These are phyloP conservation scores for Narthecium ossifragum DNA, from an alignment of 106 monocot species.

Conservation along the genomic window DNA sequence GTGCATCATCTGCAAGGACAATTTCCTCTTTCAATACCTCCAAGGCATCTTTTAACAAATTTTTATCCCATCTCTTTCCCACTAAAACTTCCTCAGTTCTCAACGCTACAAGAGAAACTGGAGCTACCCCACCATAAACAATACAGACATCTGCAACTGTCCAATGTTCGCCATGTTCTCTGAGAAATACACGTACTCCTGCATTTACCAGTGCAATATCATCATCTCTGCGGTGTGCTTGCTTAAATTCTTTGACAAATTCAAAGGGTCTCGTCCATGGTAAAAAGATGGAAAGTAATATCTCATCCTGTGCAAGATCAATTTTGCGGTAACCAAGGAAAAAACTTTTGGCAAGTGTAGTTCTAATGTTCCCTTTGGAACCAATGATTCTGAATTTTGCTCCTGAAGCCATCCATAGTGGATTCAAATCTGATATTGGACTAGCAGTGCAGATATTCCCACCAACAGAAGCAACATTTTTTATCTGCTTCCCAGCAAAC, in stretches of 20 bases:
- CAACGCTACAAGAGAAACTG: conserved; percentile 57
- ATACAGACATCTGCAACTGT: conserved; percentile 64
- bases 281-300: conserved; percentile 68
- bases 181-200: conserved; percentile 75
- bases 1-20: conserved; percentile 68
- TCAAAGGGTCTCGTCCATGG: conserved; percentile 86
- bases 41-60: conserved; percentile 44
- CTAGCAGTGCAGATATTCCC: conserved; percentile 99
- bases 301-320: conserved; percentile 59
- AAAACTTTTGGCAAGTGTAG: conserved; percentile 49
- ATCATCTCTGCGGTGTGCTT: conserved; percentile 95
- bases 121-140: conserved; percentile 90
- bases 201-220: conserved; percentile 99
- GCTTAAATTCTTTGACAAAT: conserved; percentile 97
- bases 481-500: conserved; percentile 98
- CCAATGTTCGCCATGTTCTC: conserved; percentile 39
- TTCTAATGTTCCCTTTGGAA: conserved; percentile 54
- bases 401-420: conserved; percentile 86
- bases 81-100: conserved; percentile 55
- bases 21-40: conserved; percentile 64
- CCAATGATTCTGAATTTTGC: conserved; percentile 67
- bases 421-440: conserved; percentile 99
- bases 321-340: conserved; percentile 94
- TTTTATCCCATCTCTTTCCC: conserved; percentile 66
- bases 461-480: conserved; percentile 94